Evolutionary conservation across 2,329 filamentous ascomycete genomes (phyloP).

Genomic region (Pseudogymnoascus sp.): DNA sequence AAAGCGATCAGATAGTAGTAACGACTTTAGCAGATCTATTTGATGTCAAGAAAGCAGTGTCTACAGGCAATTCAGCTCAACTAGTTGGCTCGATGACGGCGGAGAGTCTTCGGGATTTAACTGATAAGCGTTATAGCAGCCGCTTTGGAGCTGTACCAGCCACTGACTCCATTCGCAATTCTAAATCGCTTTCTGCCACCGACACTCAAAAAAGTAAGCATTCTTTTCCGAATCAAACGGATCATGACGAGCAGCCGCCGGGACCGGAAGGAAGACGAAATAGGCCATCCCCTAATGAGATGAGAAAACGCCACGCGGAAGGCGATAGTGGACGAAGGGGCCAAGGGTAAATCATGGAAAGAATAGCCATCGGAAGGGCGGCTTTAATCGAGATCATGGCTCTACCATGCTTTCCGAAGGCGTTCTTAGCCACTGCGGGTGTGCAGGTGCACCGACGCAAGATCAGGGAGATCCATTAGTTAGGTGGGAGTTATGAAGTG

Average conservation of each 20-base stretch:
- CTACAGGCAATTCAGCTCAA: constrained; percentile 29
- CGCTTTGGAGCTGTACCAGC: constrained; percentile 21
- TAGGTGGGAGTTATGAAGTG: too few relatives aligned
- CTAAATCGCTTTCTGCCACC: constrained; percentile 11
- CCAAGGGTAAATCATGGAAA: background rate
- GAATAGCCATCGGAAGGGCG: too few relatives aligned
- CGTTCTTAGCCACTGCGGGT: too few relatives aligned
- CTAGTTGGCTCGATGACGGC: constrained; percentile 31
- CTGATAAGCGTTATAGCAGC: constrained; percentile 27
- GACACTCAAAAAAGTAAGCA: constrained; percentile 12
- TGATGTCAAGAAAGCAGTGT: constrained; percentile 31
- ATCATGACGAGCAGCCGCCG: constrained; percentile 19
- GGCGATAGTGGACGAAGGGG: background rate
- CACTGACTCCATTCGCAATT: constrained; percentile 11
- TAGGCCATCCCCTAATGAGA: constrained; percentile 24
- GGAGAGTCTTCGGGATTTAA: constrained; percentile 23
- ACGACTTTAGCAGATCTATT: constrained; percentile 36
- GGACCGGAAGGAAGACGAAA: constrained; percentile 18
- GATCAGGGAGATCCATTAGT: too few relatives aligned
- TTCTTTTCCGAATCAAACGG: constrained; percentile 14
- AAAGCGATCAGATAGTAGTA: constrained; percentile 27
- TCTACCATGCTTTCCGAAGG: too few relatives aligned
- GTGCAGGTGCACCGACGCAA: too few relatives aligned
- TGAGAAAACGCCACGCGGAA: constrained; percentile 23
- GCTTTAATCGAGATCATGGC: too few relatives aligned